Evolutionary conservation across 371 early-diverging fungal species (phyloP).

Genomic region (Circinella minor): DNA sequence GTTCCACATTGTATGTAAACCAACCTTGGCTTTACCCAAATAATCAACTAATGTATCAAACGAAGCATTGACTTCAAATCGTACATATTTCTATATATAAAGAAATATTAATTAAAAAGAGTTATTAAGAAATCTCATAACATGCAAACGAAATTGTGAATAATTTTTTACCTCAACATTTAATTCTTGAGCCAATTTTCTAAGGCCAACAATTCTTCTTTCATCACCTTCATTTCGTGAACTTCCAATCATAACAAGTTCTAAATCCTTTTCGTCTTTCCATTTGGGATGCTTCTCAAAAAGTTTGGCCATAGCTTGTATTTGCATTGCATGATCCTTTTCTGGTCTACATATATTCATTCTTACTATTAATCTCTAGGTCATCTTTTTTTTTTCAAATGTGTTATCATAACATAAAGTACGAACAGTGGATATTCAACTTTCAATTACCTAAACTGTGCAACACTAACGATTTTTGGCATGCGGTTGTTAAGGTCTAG

Average conservation of each 20-base stretch:
- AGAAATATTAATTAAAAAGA: no score
- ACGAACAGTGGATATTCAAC: background rate
- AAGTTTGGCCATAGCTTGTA: constrained; percentile 70
- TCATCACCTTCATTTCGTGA: constrained; percentile 83
- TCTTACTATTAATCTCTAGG: no score
- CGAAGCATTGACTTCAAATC: constrained; percentile 83
- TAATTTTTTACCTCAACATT: background rate
- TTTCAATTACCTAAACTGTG: constrained; percentile 81
- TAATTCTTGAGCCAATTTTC: constrained; percentile 7
- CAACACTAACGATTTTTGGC: constrained; percentile 79
- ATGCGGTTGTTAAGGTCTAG: constrained; percentile 57
- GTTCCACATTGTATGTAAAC: constrained; percentile 94
- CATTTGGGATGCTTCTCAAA: constrained; percentile 58
- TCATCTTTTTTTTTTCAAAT: no score
- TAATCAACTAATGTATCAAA: constrained; percentile 66
- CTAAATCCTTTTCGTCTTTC: constrained; percentile 30
- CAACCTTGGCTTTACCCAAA: constrained; percentile 70
- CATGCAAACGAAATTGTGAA: no score
- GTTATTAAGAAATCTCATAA: no score
- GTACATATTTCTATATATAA: constrained; percentile 64
- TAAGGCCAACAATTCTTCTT: constrained; percentile 68
- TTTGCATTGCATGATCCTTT: constrained; percentile 88
- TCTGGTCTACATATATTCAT: constrained; percentile 72
- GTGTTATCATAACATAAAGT: no score
- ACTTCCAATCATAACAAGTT: constrained; percentile 78